Percentiles rank a stretch among this genome's conserved stretches.
phyloP scores from a whole-genome alignment of 177 flowering plant genomes.

The Vitis hybrid region DNA sequence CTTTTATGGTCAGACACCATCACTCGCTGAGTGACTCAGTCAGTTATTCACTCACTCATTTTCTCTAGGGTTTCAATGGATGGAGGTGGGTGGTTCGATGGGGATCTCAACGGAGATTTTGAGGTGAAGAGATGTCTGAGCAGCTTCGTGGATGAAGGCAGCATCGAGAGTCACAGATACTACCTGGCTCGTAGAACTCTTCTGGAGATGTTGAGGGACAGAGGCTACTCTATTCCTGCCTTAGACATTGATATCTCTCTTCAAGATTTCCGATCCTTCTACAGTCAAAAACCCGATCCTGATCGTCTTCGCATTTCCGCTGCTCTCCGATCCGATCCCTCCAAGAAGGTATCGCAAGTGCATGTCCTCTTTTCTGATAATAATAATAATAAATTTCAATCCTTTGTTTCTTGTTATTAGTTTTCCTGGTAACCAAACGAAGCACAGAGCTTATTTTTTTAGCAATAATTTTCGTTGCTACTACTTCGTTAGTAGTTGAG shows the following conservation, averaged over 20 bases:
- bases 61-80: not conserved
- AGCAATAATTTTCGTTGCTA: too few relatives aligned
- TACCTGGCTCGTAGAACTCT: slow-evolving; percentile 60
- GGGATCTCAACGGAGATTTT: slow-evolving; percentile 1
- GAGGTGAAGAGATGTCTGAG: slow-evolving; percentile 34
- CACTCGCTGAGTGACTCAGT: not conserved
- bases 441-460: too few relatives aligned
- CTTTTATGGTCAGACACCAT: too few relatives aligned
- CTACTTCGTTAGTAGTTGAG: too few relatives aligned
- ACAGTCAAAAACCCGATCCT: slow-evolving; percentile 49
- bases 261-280: slow-evolving; percentile 43
- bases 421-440: too few relatives aligned
- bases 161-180: slow-evolving; percentile 67
- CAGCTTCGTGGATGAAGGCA: slow-evolving; percentile 54
- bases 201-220: slow-evolving; percentile 81
- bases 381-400: too few relatives aligned
- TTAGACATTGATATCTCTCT: slow-evolving; percentile 58
- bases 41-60: not conserved
- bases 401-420: not conserved
- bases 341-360: slow-evolving; percentile 39
- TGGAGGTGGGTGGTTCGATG: slow-evolving; percentile 14
- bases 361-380: too few relatives aligned
- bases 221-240: slow-evolving; percentile 57
- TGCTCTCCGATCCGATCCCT: slow-evolving; percentile 43
- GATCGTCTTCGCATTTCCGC: slow-evolving; percentile 51